Conservation (phyloP, 108 stramenopile genomes). For the Cyclotella distinguenda region DNA sequence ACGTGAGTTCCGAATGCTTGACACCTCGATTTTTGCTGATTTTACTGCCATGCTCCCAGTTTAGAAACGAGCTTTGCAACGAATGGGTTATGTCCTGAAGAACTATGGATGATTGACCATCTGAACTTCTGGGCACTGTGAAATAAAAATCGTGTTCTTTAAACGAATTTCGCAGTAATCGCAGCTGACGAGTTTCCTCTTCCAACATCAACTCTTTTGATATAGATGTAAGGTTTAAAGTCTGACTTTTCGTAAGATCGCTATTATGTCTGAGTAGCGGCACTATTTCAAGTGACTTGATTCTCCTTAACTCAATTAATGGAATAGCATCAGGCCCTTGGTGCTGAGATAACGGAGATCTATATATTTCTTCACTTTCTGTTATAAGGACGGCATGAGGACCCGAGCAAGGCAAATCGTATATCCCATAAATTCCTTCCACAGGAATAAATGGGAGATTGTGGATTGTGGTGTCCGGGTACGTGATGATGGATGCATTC, state of each 20-base stretch:
- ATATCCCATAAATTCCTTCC: constrained; percentile 83
- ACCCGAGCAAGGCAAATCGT: constrained; percentile 65
- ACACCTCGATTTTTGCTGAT: background rate
- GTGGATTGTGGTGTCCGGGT: background rate
- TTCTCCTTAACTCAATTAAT: constrained; percentile 59
- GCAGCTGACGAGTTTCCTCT: constrained; percentile 72
- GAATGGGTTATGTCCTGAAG: constrained; percentile 68
- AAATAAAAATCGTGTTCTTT: constrained; percentile 79
- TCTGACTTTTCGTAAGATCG: background rate
- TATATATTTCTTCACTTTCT: constrained; percentile 56
- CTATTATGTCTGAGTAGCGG: constrained; percentile 39
- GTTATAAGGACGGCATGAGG: constrained; percentile 63
- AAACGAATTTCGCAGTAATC: constrained; percentile 67
- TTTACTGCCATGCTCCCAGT: constrained; percentile 13
- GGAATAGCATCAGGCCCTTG: background rate
- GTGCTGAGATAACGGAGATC: constrained; percentile 32
- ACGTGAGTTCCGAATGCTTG: background rate
- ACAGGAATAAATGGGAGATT: constrained; percentile 37
- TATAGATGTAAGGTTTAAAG: too few species aligned
- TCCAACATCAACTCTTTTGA: background rate
- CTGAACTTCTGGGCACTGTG: constrained; percentile 19
- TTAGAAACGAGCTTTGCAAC: constrained; percentile 52
- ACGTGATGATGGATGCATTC: background rate
- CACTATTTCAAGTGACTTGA: constrained; percentile 61
- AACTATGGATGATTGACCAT: constrained; percentile 7